Evolutionary conservation across 1,139 yeast genomes (phyloP).

Genomic region (Eremothecium sinecaudum): DNA sequence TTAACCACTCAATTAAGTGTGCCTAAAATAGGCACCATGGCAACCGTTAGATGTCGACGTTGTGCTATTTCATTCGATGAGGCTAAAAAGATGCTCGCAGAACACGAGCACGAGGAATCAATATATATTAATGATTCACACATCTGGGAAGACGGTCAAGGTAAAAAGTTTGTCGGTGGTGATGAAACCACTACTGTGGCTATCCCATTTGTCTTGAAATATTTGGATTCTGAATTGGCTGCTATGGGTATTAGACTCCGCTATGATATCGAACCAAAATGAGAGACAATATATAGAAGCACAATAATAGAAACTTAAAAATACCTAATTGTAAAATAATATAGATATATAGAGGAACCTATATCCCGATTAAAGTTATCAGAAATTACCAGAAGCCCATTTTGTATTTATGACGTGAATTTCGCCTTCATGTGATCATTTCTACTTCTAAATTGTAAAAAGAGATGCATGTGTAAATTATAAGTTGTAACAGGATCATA

Average conservation of each 20-base stretch:
- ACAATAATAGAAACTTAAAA: too few species aligned
- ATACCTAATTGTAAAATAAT: background rate
- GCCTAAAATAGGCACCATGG: conserved; percentile 76
- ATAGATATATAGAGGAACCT: background rate
- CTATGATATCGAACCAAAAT: conserved; percentile 65
- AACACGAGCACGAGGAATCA: conserved; percentile 30
- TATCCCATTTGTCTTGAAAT: conserved; percentile 91
- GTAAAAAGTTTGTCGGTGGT: conserved; percentile 86
- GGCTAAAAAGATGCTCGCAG: conserved; percentile 33
- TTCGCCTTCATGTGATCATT: too few species aligned
- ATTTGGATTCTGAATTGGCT: conserved; percentile 87
- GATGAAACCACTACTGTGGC: conserved; percentile 87
- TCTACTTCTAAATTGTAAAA: too few species aligned
- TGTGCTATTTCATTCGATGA: conserved; percentile 65
- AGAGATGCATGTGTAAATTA: too few species aligned
- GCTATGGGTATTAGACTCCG: conserved; percentile 97
- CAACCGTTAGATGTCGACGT: conserved; percentile 79
- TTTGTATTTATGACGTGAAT: background rate
- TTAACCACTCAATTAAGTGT: conserved; percentile 83
- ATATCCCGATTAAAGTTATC: background rate
- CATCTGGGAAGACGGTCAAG: conserved; percentile 97
- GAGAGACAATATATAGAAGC: too few species aligned
- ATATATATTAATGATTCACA: conserved; percentile 60
- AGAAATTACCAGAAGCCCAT: background rate
- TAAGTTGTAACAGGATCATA: too few species aligned